phyloP scores from a whole-genome alignment of 306 rosid genomes.

The Lathyrus oleraceus region DNA sequence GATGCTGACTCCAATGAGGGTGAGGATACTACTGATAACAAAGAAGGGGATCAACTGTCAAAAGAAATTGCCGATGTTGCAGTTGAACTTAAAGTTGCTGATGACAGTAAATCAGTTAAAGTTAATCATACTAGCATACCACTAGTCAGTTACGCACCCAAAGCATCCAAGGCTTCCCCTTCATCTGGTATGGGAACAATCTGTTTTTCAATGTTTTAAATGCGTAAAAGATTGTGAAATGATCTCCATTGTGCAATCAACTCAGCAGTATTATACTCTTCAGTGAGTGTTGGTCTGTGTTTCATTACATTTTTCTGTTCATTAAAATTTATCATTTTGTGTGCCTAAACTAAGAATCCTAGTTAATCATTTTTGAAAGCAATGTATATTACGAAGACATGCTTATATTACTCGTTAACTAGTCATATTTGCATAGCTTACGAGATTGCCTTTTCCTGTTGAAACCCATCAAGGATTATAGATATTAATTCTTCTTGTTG shows the following conservation, averaged over 20 bases:
- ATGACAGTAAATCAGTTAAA: conserved; percentile 48
- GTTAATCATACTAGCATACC: conserved; percentile 62
- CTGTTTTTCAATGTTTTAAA: conserved; percentile 18
- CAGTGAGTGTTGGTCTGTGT: conserved; percentile 15
- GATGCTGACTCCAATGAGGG: conserved; percentile 54
- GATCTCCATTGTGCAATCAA: conserved; percentile 25
- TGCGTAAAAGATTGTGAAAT: conserved; percentile 23
- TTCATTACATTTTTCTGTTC: conserved; percentile 14
- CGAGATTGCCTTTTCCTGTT: conserved; percentile 16
- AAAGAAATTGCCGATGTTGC: conserved; percentile 57
- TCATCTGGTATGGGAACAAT: conserved; percentile 57
- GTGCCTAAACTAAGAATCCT: conserved; percentile 14
- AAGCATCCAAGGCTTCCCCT: conserved; percentile 53
- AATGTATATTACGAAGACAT: not conserved
- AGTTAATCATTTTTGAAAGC: conserved; percentile 10
- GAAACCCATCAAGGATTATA: conserved; percentile 17
- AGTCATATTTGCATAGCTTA: conserved; percentile 21
- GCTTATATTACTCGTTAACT: conserved; percentile 24
- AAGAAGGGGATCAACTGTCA: conserved; percentile 48
- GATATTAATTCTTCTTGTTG: conserved; percentile 20
- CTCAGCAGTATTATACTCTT: conserved; percentile 25
- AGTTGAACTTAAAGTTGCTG: conserved; percentile 56
- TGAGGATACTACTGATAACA: conserved; percentile 46
- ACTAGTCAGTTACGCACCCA: conserved; percentile 64
- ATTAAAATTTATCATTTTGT: conserved; percentile 5